Evolutionary conservation across 306 rosid species (phyloP).

Genomic region (Cajanus cajan): DNA sequence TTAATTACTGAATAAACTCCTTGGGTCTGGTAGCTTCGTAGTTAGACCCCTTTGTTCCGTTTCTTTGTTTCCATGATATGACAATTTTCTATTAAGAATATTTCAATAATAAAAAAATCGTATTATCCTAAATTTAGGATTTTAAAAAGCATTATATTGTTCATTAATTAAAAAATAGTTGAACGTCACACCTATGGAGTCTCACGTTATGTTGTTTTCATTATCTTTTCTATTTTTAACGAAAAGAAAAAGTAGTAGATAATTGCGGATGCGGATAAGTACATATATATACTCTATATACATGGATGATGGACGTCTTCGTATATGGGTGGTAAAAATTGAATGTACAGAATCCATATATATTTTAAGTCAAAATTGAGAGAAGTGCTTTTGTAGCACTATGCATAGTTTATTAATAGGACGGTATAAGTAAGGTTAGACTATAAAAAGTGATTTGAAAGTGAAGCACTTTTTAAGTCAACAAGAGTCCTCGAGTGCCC

Average conservation of each 20-base stretch:
- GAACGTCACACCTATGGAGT: background rate
- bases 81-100: background rate
- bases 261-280: background rate
- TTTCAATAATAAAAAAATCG: background rate
- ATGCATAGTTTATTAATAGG: background rate
- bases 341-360: background rate
- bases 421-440: slow-evolving; percentile 15
- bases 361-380: background rate
- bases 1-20: background rate
- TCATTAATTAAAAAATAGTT: background rate
- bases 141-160: background rate
- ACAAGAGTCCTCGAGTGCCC: slow-evolving; percentile 30
- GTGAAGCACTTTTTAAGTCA: slow-evolving; percentile 27
- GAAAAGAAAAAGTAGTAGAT: background rate
- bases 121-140: background rate
- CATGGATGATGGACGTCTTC: background rate
- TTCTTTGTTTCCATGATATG: background rate
- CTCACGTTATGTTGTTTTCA: background rate
- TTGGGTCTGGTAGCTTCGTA: background rate
- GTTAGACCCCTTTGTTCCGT: background rate
- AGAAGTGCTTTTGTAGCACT: background rate
- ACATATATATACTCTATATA: too few relatives aligned
- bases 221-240: background rate
- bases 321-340: background rate
- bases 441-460: background rate